phyloP scores from a whole-genome alignment of 352 stramenopile species.

The Phytophthora capsici region DNA sequence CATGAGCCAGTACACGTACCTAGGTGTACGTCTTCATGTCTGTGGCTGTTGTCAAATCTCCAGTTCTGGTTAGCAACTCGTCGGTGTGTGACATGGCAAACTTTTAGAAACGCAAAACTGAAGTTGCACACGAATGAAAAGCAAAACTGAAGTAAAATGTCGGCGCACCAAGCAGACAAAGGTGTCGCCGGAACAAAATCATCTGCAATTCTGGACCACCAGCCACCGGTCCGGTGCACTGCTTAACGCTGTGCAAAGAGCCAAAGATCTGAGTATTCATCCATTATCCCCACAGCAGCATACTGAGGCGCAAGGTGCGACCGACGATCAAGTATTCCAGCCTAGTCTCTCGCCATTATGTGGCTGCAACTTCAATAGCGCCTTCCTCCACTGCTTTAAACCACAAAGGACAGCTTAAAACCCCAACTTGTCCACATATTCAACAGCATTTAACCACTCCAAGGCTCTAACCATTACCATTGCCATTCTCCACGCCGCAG shows the following conservation, averaged over 20 bases:
- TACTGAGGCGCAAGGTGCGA: slow-evolving; percentile 17
- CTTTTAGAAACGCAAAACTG: too few species aligned
- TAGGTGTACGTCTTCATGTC: slow-evolving; percentile 19
- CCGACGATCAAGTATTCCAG: neutral
- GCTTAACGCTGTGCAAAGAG: slow-evolving; percentile 9
- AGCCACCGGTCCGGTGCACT: too few species aligned
- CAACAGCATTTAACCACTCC: neutral
- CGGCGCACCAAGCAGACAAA: slow-evolving; percentile 5
- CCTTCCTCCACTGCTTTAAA: neutral
- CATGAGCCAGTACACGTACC: slow-evolving; percentile 3
- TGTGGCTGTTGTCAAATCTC: slow-evolving; percentile 12
- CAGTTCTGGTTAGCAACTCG: neutral
- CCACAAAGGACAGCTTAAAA: neutral
- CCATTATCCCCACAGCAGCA: slow-evolving; percentile 13
- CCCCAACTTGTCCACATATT: neutral
- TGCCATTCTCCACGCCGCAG: neutral
- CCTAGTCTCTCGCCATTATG: slow-evolving; percentile 6
- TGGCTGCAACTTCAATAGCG: slow-evolving; percentile 13
- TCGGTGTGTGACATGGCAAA: too few species aligned
- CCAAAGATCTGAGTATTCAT: slow-evolving; percentile 21
- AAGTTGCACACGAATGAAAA: slow-evolving; percentile 12
- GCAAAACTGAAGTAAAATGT: slow-evolving; percentile 24
- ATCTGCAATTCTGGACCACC: neutral
- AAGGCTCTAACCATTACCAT: neutral
- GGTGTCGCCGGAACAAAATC: slow-evolving; percentile 12